Evolutionary conservation across 192 early-diverging fungal species (phyloP).

Genomic region (Coemansia javaensis): DNA sequence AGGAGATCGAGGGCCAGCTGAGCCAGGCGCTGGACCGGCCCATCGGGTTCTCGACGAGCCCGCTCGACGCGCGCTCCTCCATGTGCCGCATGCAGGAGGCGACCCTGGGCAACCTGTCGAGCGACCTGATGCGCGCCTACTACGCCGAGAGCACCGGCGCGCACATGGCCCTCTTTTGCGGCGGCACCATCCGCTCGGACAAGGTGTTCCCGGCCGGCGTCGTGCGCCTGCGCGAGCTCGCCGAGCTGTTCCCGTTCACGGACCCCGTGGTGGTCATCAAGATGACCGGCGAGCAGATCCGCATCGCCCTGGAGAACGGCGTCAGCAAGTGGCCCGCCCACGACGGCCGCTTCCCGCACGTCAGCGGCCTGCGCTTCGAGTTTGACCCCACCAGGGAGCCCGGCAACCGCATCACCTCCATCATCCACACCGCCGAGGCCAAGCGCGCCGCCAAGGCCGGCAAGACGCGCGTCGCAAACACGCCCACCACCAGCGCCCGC

Average conservation of each 20-base stretch:
- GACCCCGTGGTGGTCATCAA: conserved; percentile 62
- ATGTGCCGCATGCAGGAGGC: conserved; percentile 57
- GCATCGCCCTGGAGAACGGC: conserved; percentile 60
- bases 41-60: conserved; percentile 52
- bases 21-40: conserved; percentile 50
- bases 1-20: conserved; percentile 48
- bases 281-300: conserved; percentile 59
- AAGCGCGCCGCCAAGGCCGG: conserved; percentile 13
- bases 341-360: conserved; percentile 65
- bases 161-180: conserved; percentile 53
- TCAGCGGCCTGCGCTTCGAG: conserved; percentile 58
- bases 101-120: conserved; percentile 58
- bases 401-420: conserved; percentile 49
- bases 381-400: conserved; percentile 54
- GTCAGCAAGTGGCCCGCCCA: conserved; percentile 64
- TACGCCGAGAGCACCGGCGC: conserved; percentile 40
- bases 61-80: conserved; percentile 57
- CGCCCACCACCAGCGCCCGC: too few species aligned
- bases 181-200: conserved; percentile 64
- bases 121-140: conserved; percentile 58
- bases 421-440: conserved; percentile 34
- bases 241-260: conserved; percentile 65
- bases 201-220: conserved; percentile 51
- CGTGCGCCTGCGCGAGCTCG: conserved; percentile 58
- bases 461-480: too few species aligned